phyloP scores from a whole-genome alignment of 2,329 filamentous ascomycete species.

The Passalora sequoiae region DNA sequence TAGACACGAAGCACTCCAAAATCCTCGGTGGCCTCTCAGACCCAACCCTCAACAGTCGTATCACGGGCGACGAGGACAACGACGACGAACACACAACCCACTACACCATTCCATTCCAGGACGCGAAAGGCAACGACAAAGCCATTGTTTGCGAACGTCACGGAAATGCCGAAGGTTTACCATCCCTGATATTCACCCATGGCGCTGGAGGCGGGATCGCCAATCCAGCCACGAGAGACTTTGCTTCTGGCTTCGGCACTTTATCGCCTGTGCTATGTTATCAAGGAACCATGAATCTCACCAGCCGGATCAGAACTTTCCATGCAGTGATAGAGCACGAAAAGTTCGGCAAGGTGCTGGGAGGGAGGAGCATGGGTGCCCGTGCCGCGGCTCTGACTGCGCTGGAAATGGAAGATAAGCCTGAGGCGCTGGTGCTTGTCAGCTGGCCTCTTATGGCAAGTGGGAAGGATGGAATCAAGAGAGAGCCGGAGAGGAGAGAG shows the following conservation, averaged over 20 bases:
- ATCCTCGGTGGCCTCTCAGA: too few relatives aligned
- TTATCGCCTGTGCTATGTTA: conserved; percentile 31
- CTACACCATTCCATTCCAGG: conserved; percentile 18
- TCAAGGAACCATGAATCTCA: conserved; percentile 41
- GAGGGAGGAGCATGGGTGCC: conserved; percentile 43
- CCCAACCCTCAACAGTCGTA: not conserved
- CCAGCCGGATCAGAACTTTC: conserved; percentile 36
- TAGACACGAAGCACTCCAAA: too few relatives aligned
- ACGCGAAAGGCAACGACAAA: too few relatives aligned
- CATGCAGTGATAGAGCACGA: conserved; percentile 32
- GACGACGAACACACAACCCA: conserved; percentile 1
- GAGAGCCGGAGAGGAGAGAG: conserved; percentile 32
- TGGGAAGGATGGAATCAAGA: conserved; percentile 27
- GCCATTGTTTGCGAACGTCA: conserved; percentile 17
- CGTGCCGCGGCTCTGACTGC: conserved; percentile 40
- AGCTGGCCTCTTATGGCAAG: conserved; percentile 40
- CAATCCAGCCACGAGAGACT: conserved; percentile 37
- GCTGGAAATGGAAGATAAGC: conserved; percentile 17
- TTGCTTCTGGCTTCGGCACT: conserved; percentile 36
- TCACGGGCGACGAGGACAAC: not conserved
- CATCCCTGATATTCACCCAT: conserved; percentile 41
- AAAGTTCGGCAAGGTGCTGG: conserved; percentile 22
- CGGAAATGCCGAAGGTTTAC: not conserved
- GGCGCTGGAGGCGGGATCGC: conserved; percentile 42
- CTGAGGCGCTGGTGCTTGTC: conserved; percentile 34